Base-by-base conservation (phyloP, 2,329 filamentous ascomycete species). In the Sporothrix curviconia region DNA sequence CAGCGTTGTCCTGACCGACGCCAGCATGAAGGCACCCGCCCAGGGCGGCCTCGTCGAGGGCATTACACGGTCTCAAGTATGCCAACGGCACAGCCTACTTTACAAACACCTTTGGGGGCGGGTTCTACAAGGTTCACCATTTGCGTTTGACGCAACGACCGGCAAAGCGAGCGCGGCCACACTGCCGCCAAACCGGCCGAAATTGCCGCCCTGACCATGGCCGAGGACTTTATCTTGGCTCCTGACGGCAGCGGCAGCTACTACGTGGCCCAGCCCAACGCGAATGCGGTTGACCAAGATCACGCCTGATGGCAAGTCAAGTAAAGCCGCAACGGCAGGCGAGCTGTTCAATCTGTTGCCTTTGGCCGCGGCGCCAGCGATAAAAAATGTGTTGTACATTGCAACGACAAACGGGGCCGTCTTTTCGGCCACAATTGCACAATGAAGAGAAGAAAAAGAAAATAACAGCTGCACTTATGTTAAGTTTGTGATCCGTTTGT, bases 11-110 rank as follows among this genome's bases (percentile, higher is more conserved):
- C 44, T 68, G 9, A 64, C 68, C 55, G 57, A 64, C n/a, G 65
- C 65, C 57, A 67, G 67, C 66, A 64, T 64, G 2, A 65, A 66
- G 2, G 60, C 63, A 7, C 66, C 65, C 8, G 60, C 53, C 14
- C 67, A 67, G 28, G 64, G 63, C 8, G 67, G 67, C 15, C 66
- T 66, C 14, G 67, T 69, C 34, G 68, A 69, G 55, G 68, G 68
- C 22, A 64, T 58, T 19, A n/a, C 59, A 61, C 47, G 32, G 60
- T 4, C 9, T 69, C 53, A 65, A 65, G 49, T 68, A 68, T 59
- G 39, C 47, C 12, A 62, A 66, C 59, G 64, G 64, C 15, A 61
- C 57, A 9, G 60, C 69, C 6, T 70, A 67, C 65, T 70, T 68
- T 63, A 70, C 68, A 24, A 70, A 70, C 61, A 69, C 40, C 36